These are phyloP conservation scores for Phaeosphaeriaceae sp. DNA, from an alignment of 2,329 filamentous ascomycete species.

Conservation along the genomic window DNA sequence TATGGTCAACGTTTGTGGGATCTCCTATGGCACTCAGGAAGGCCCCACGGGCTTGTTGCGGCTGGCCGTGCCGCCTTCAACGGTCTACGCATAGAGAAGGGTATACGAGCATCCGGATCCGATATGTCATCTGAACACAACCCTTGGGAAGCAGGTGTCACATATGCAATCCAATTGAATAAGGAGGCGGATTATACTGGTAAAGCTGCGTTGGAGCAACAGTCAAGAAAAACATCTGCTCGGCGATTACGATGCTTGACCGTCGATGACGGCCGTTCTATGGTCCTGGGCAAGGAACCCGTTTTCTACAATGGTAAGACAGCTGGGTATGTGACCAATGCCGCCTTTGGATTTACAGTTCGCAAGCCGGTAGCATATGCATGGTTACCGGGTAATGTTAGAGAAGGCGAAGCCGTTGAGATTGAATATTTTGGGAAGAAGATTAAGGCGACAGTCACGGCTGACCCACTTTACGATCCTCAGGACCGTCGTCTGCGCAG, in stretches of 20 bases:
- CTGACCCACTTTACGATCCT: conserved; percentile 59
- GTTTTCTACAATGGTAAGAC: conserved; percentile 58
- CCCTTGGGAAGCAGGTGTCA: conserved; percentile 65
- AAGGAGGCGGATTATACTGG: conserved; percentile 61
- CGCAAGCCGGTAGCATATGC: conserved; percentile 66
- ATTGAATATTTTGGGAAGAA: conserved; percentile 67
- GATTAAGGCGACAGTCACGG: conserved; percentile 60
- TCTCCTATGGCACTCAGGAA: conserved; percentile 61
- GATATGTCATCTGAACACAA: conserved; percentile 68
- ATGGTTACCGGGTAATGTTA: conserved; percentile 58
- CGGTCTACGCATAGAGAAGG: conserved; percentile 65
- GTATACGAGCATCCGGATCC: conserved; percentile 62
- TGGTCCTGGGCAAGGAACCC: conserved; percentile 68
- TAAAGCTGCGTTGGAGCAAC: conserved; percentile 55
- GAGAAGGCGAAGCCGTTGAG: conserved; percentile 60
- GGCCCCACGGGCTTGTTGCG: conserved; percentile 62
- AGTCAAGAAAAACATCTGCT: conserved; percentile 44
- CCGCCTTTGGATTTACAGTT: conserved; percentile 66
- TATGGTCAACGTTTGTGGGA: conserved; percentile 66
- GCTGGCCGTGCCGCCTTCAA: conserved; percentile 66
- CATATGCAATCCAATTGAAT: conserved; percentile 55
- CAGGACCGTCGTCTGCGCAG: conserved; percentile 46
- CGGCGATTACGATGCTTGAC: conserved; percentile 58
- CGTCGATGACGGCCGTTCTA: conserved; percentile 62
- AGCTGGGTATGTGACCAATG: conserved; percentile 65